Percentiles rank a stretch among this genome's conserved stretches.
Conservation (phyloP, 177 flowering plant species). For the Vitis hybrid region DNA sequence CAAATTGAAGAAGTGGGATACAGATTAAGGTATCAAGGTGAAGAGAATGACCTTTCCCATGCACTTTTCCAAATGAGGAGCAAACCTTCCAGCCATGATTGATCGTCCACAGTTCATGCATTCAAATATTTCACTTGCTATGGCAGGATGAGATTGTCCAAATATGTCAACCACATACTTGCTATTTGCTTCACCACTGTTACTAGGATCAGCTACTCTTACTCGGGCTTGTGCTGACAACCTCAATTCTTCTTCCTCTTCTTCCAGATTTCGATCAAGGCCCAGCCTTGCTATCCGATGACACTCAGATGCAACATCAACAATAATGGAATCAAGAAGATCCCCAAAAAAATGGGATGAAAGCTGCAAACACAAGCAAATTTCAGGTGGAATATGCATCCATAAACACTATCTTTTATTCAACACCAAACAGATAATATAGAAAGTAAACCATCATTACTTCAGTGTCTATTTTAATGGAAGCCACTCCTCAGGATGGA, state of each 20-base stretch:
- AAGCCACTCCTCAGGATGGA: background rate
- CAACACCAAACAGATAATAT: background rate
- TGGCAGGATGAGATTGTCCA: slow-evolving; percentile 92
- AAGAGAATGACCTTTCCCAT: slow-evolving; percentile 83
- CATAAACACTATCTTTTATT: background rate
- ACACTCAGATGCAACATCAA: slow-evolving; percentile 86
- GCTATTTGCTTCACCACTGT: slow-evolving; percentile 63
- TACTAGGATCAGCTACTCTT: slow-evolving; percentile 80
- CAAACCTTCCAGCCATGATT: slow-evolving; percentile 90
- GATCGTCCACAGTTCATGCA: slow-evolving; percentile 97
- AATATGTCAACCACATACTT: slow-evolving; percentile 91
- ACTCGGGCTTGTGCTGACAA: slow-evolving; percentile 75
- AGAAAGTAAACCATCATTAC: background rate
- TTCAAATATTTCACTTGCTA: slow-evolving; percentile 80
- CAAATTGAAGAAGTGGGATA: background rate
- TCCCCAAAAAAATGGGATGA: slow-evolving; percentile 59
- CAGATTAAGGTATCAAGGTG: background rate
- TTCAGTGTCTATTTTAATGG: background rate
- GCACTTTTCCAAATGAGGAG: slow-evolving; percentile 97
- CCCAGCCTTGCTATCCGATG: slow-evolving; percentile 91
- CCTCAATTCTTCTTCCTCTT: slow-evolving; percentile 81
- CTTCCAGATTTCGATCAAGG: slow-evolving; percentile 81
- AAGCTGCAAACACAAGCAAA: slow-evolving; percentile 49
- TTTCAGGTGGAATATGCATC: background rate
- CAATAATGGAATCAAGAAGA: slow-evolving; percentile 76